Conservation (phyloP, 768 basidiomycete species). For the Gymnopilus junonius region DNA sequence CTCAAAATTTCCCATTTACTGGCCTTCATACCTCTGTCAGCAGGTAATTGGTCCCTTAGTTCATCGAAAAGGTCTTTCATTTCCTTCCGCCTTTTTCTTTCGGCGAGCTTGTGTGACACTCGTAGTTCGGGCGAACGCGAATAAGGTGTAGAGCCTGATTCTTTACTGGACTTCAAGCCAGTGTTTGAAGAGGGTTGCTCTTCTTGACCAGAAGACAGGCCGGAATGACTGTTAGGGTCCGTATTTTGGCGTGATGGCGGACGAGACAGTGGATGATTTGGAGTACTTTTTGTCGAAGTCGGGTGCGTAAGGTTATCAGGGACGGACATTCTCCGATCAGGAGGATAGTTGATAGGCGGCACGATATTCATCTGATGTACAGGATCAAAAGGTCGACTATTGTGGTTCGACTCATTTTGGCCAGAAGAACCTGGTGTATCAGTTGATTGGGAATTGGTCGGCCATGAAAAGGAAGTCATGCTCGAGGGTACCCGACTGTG, state of each 20-base stretch:
- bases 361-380: conserved; percentile 52
- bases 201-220: conserved; percentile 47
- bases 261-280: conserved; percentile 73
- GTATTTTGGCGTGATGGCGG: conserved; percentile 69
- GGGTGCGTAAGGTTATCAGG: conserved; percentile 58
- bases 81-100: conserved; percentile 95
- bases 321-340: conserved; percentile 80
- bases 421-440: conserved; percentile 38
- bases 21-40: conserved; percentile 92
- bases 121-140: conserved; percentile 94
- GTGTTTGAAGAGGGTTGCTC: conserved; percentile 44
- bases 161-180: conserved; percentile 47
- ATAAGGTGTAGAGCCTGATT: conserved; percentile 75
- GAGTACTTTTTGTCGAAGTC: conserved; percentile 49
- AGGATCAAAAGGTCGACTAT: conserved; percentile 54
- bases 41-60: conserved; percentile 88
- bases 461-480: conserved; percentile 77
- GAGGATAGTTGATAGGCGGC: conserved; percentile 59
- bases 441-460: conserved; percentile 45
- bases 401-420: conserved; percentile 51
- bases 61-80: conserved; percentile 99
- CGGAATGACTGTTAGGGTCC: conserved; percentile 37
- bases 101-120: conserved; percentile 96
- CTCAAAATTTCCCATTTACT: conserved; percentile 99
- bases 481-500: conserved; percentile 64